Conservation (phyloP, 2,329 filamentous ascomycete genomes). For the Fusarium citri region DNA sequence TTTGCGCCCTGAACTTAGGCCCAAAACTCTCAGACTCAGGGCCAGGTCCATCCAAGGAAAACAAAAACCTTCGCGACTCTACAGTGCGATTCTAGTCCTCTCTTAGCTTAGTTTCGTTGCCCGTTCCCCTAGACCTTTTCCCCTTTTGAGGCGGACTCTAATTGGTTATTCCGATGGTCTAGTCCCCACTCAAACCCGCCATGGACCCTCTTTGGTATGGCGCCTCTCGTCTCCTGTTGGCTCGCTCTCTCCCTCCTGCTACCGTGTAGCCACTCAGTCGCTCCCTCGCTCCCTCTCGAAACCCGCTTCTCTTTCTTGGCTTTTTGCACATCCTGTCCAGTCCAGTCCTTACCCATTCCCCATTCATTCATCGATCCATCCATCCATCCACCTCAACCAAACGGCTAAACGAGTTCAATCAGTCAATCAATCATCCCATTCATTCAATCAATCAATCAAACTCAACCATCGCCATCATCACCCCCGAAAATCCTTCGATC, state of each 20-base stretch:
- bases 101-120: constrained; percentile 23
- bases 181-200: constrained; percentile 26
- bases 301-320: constrained; percentile 40
- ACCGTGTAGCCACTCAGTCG: constrained; percentile 33
- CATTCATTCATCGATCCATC: constrained; percentile 28
- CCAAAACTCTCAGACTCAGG: neutral
- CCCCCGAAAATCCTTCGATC: constrained; percentile 16
- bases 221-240: constrained; percentile 42
- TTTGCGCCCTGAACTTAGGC: neutral
- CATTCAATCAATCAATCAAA: constrained; percentile 15
- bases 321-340: constrained; percentile 40
- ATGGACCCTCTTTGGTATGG: constrained; percentile 29
- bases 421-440: constrained; percentile 13
- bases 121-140: constrained; percentile 13
- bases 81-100: constrained; percentile 14
- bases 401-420: constrained; percentile 11
- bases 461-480: constrained; percentile 11
- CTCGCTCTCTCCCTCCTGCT: constrained; percentile 24
- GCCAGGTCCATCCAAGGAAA: constrained; percentile 16
- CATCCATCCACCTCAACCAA: constrained; percentile 29
- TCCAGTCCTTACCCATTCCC: constrained; percentile 25
- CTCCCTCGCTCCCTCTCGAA: constrained; percentile 37
- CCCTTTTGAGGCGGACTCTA: constrained; percentile 31
- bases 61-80: constrained; percentile 21
- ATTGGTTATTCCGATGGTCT: constrained; percentile 1